Conservation (phyloP, 805 yeast species). For the Candida rishiriensis region DNA sequence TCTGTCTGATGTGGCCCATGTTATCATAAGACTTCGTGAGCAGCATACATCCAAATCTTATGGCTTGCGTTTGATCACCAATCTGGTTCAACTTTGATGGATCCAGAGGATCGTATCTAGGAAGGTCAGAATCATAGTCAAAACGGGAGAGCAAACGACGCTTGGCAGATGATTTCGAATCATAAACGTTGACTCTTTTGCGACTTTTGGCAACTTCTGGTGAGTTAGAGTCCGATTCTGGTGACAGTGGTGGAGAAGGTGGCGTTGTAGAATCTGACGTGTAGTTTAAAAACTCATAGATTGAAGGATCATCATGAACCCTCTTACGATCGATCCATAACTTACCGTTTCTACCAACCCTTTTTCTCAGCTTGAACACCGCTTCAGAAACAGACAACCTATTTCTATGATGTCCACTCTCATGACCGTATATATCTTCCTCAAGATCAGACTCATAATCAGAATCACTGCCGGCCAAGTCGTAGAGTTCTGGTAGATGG, state of each 20-base stretch:
- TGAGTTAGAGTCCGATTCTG: not conserved
- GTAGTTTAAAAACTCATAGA: conserved; percentile 10
- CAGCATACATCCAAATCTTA: conserved; percentile 88
- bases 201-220: conserved; percentile 6
- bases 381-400: conserved; percentile 40
- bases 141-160: conserved; percentile 45
- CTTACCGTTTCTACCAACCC: conserved; percentile 69
- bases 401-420: conserved; percentile 10
- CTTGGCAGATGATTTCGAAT: conserved; percentile 28
- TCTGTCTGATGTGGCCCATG: conserved; percentile 73
- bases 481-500: conserved; percentile 40
- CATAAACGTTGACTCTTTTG: conserved; percentile 30
- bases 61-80: conserved; percentile 80
- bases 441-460: conserved; percentile 12
- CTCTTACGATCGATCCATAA: conserved; percentile 71
- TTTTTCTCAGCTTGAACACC: conserved; percentile 60
- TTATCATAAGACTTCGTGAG: conserved; percentile 81
- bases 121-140: conserved; percentile 44
- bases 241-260: conserved; percentile 2
- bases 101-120: conserved; percentile 53
- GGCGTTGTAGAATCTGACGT: conserved; percentile 7
- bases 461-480: conserved; percentile 26
- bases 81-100: conserved; percentile 82
- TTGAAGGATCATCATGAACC: conserved; percentile 24
- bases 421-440: conserved; percentile 17